Base-by-base conservation (phyloP, 148 eudicot genomes). In the Oxyria digyna region DNA sequence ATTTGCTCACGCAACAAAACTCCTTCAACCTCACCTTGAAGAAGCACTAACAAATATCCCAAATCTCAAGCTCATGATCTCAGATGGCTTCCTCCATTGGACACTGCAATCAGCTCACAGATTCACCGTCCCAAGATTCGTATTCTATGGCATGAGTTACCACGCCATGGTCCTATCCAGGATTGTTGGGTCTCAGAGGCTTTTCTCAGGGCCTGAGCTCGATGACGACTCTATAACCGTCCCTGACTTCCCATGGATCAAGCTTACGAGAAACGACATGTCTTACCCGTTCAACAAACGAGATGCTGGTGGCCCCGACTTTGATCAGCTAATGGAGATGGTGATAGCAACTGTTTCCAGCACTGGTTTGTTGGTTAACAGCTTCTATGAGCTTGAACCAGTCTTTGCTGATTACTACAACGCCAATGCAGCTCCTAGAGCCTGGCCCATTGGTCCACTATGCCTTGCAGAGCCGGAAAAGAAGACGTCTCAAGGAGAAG, bases 21-120 rank as follows among this genome's bases (percentile, higher is more conserved):
- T 32, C 27, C 80, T 88, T 67, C 79, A 80, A 63, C 85, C 78
- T 0, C 17, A 55, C 20, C 86, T 91, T 17, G 94, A 91, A 42
- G n/a, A 32, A 12, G 72, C 83, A 0, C 74, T 91, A 0, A 20
- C 48, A 32, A 65, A 5, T 4, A 78, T 90, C 20, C 72, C 73
- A n/a, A 8, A 9, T 3, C 11, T 77, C 40, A 71, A 71, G 4
- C 86, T 76, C 71, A 68, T 91, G 0, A 35, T 91, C 1, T 82
- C 87, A 0, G 97, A 91, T 55, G 80, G 84, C 14, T 91, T 91
- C 64, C 75, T 91, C 10, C 40, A 46, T 20, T 91, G 95, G 97
- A 88, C 88, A 0, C 72, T 75, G 0, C 71, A 79, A 20, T 82
- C 88, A 2, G 85, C 85, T 1, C n/a, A 77, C 4, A 76, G 72